Evolutionary conservation across 495 filamentous ascomycete genomes (phyloP), one percentile per base, ranked within the genome.

Genomic region (Penicillium tannophilum): DNA sequence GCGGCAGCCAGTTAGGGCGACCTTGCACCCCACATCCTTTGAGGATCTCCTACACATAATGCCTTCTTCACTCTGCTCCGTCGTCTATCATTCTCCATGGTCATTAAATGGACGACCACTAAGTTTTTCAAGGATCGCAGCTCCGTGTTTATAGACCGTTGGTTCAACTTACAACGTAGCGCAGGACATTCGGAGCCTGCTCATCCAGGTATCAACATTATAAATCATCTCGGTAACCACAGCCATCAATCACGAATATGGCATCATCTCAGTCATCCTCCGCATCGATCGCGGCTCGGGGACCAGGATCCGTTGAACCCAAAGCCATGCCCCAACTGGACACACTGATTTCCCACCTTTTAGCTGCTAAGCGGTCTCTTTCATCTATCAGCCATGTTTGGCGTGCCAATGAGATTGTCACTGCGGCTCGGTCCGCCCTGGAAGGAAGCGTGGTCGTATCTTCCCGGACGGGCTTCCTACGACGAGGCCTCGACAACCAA

Each of bases 311-410:
- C 12, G 39, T 31, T 49, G 64, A 64, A n/a, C 57, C 69, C 33
- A 59, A 60, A 23, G 23, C 65, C 11, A 61, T 70, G 51, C 73
- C 70, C 28, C 68, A 69, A 30, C 82, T 94, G 53, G 90, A 94
- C 55, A 85, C 82, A 3, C 84, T 96, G 28, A 88, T 96, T 45
- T 79, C 82, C 2, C 85, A 95, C 75, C 89, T 98, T 28, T 82
- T 97, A 16, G 88, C 87, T 42, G 90, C 95, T 4, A 98, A 98
- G 75, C 86, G 91, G 26, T 93, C 93, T 8, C 84, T 98, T 3
- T 89, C 90, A n/a, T 92, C 90, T 2, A 90, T 93, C 63, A 83
- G 76, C 47, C 86, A 92, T 61, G 91, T 97, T 42, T 87, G 87
- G 72, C 90, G 91, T 43, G 94, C 93, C 56, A 90, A 95, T 67